These are phyloP conservation scores for Schizosaccharomyces octosporus DNA, from an alignment of 805 yeast genomes.

Conservation along the genomic window DNA sequence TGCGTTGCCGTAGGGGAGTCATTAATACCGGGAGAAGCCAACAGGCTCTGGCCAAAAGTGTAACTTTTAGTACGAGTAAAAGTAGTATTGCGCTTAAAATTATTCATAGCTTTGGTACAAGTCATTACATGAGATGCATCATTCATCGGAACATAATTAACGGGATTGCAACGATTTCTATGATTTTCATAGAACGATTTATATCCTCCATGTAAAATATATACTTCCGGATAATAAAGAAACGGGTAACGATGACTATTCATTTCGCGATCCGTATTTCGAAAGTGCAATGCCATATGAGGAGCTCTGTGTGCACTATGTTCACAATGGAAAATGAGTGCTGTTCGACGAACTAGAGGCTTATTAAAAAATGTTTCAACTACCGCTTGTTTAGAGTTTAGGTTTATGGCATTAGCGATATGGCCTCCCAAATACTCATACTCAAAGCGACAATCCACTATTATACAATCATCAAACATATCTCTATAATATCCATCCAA, in stretches of 20 bases:
- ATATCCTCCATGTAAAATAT: constrained; percentile 80
- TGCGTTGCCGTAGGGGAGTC: neutral
- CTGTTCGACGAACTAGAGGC: constrained; percentile 15
- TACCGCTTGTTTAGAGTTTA: constrained; percentile 42
- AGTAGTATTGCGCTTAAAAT: constrained; percentile 19
- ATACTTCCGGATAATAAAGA: constrained; percentile 67
- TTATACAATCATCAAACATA: constrained; percentile 28
- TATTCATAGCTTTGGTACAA: constrained; percentile 29
- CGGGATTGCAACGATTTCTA: constrained; percentile 32
- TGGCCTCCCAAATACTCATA: constrained; percentile 90
- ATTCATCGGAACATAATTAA: constrained; percentile 73
- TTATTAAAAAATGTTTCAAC: constrained; percentile 28
- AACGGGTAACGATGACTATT: constrained; percentile 59
- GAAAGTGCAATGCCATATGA: constrained; percentile 59
- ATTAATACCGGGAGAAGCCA: neutral
- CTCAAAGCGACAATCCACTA: constrained; percentile 77
- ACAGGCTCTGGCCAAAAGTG: constrained; percentile 1
- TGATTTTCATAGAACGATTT: constrained; percentile 41
- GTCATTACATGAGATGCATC: constrained; percentile 23
- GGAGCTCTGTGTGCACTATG: constrained; percentile 90
- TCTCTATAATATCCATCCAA: constrained; percentile 29
- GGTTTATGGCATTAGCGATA: constrained; percentile 56
- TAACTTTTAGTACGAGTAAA: constrained; percentile 3
- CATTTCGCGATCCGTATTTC: constrained; percentile 56
- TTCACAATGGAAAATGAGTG: constrained; percentile 82